Percentiles rank a stretch among this genome's conserved stretches.
Conservation (phyloP, 1,139 yeast species). For the Komagataea norvegica region DNA sequence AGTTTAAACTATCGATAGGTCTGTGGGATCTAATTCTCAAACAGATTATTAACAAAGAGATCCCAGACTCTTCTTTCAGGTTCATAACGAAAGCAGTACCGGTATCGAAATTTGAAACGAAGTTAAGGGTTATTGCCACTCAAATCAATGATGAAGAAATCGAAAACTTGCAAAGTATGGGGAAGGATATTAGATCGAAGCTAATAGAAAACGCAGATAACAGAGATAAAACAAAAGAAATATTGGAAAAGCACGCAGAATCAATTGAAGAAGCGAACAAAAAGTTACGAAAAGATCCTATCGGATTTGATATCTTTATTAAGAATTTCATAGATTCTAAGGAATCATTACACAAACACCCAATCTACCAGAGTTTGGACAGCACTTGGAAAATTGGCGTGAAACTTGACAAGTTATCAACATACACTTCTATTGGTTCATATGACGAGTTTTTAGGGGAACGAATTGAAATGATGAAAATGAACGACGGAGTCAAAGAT, state of each 20-base stretch:
- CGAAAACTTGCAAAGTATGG: conserved; percentile 15
- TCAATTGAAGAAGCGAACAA: conserved; percentile 15
- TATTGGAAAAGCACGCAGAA: conserved; percentile 13
- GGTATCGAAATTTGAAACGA: conserved; percentile 19
- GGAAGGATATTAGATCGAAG: conserved; percentile 13
- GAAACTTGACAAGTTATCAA: conserved; percentile 15
- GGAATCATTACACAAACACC: conserved; percentile 20
- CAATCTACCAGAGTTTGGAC: conserved; percentile 24
- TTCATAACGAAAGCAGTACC: conserved; percentile 15
- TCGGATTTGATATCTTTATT: conserved; percentile 24
- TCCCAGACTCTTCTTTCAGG: conserved; percentile 19
- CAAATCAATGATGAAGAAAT: conserved; percentile 23
- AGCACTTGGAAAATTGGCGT: conserved; percentile 27
- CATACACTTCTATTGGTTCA: conserved; percentile 12
- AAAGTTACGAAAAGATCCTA: conserved; percentile 15
- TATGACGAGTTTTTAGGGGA: conserved; percentile 22
- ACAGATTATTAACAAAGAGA: conserved; percentile 29
- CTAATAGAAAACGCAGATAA: conserved; percentile 14
- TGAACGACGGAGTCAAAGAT: conserved; percentile 14
- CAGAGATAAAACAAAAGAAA: conserved; percentile 10
- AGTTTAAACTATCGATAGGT: conserved; percentile 60
- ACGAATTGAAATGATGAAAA: conserved; percentile 23
- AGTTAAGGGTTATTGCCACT: conserved; percentile 28
- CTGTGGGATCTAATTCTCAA: conserved; percentile 54
- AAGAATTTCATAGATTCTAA: conserved; percentile 18